Conservation (phyloP, 805 yeast species). For the Spathaspora sp. region DNA sequence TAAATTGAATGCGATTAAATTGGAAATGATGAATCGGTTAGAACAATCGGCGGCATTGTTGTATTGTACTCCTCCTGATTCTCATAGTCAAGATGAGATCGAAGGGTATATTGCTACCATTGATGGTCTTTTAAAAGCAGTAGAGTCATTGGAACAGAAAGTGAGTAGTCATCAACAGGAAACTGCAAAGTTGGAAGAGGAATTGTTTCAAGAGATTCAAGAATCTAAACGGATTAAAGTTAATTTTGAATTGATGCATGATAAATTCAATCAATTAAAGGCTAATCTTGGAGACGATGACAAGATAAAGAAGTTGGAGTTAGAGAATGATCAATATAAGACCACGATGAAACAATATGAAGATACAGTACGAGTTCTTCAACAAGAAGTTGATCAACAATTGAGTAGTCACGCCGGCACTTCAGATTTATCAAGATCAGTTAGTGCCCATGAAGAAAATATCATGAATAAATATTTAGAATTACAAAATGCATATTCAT, state of each 20-base stretch:
- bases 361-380: neutral
- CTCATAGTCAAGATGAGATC: slow-evolving; percentile 4
- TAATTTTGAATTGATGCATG: slow-evolving; percentile 15
- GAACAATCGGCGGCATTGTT: neutral
- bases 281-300: slow-evolving; percentile 6
- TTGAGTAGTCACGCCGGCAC: neutral
- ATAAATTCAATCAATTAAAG: slow-evolving; percentile 18
- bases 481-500: slow-evolving; percentile 13
- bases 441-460: slow-evolving; percentile 1
- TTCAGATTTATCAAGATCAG: neutral
- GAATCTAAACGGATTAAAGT: slow-evolving; percentile 17
- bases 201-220: slow-evolving; percentile 19
- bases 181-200: slow-evolving; percentile 16
- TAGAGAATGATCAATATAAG: slow-evolving; percentile 1
- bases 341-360: slow-evolving; percentile 1
- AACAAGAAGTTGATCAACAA: neutral
- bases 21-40: neutral
- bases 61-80: slow-evolving; percentile 5
- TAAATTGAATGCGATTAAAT: slow-evolving; percentile 16
- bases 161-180: slow-evolving; percentile 17
- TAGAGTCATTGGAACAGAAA: slow-evolving; percentile 21
- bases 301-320: slow-evolving; percentile 1
- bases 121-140: slow-evolving; percentile 14
- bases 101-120: slow-evolving; percentile 14
- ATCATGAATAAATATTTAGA: slow-evolving; percentile 15